phyloP scores from a whole-genome alignment of 2,329 filamentous ascomycete species.

The Epichloe bromicola region DNA sequence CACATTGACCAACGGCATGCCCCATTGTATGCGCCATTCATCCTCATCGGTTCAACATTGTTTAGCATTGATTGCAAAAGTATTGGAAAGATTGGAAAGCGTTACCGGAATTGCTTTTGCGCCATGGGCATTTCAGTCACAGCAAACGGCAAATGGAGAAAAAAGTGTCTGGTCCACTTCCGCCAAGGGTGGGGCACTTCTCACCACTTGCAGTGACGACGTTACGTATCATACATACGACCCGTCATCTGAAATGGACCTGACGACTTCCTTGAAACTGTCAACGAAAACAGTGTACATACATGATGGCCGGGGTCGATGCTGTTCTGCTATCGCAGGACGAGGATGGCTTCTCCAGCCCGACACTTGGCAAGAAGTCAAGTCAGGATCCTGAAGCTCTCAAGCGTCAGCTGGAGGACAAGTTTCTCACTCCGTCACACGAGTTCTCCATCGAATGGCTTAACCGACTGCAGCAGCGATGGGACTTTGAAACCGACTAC shows the following conservation, averaged over 20 bases:
- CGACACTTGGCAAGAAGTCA: constrained; percentile 2
- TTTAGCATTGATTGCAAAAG: too few species aligned
- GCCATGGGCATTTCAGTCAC: too few species aligned
- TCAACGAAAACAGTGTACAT: background rate
- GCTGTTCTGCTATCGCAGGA: constrained; percentile 19
- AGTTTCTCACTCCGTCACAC: constrained; percentile 67
- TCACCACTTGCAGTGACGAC: background rate
- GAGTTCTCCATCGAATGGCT: constrained; percentile 78
- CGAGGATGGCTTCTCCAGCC: constrained; percentile 7
- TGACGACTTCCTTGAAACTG: background rate
- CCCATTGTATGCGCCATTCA: too few species aligned
- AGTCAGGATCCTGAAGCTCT: constrained; percentile 43
- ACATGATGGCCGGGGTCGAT: constrained; percentile 23
- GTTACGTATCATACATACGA: background rate
- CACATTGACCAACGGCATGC: too few species aligned
- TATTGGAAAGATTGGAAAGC: too few species aligned
- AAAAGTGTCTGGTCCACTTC: background rate
- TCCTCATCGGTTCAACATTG: too few species aligned
- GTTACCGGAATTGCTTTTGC: too few species aligned
- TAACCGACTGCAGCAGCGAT: constrained; percentile 75
- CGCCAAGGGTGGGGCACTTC: background rate
- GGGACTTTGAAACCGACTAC: constrained; percentile 72
- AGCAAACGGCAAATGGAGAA: too few species aligned
- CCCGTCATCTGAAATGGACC: constrained; percentile 3
- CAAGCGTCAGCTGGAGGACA: constrained; percentile 57